These are phyloP conservation scores for Puya raimondii DNA, from an alignment of 176 grass and related monocot genomes.

Conservation along the genomic window DNA sequence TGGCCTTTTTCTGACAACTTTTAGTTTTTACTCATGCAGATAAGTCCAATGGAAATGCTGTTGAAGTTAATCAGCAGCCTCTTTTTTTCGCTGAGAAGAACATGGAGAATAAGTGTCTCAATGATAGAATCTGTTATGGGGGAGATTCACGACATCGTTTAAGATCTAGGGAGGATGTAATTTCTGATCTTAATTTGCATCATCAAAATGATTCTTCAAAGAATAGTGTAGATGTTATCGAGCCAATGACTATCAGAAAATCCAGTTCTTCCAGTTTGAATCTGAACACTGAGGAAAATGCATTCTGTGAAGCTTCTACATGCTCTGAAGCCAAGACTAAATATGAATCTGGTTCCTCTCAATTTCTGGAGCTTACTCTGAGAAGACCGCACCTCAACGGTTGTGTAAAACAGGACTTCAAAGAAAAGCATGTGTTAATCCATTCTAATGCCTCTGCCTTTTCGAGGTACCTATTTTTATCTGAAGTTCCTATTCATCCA, in stretches of 20 bases:
- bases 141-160: constrained; percentile 27
- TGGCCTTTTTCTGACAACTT: constrained; percentile 10
- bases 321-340: constrained; percentile 24
- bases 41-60: constrained; percentile 23
- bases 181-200: constrained; percentile 32
- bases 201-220: constrained; percentile 29
- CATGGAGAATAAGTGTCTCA: constrained; percentile 17
- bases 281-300: constrained; percentile 24
- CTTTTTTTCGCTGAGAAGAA: constrained; percentile 26
- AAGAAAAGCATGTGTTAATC: constrained; percentile 61
- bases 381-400: constrained; percentile 31
- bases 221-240: constrained; percentile 27
- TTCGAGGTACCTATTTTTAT: constrained; percentile 46
- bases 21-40: constrained; percentile 37
- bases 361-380: constrained; percentile 24
- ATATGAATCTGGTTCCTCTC: constrained; percentile 35
- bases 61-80: constrained; percentile 14
- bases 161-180: neutral
- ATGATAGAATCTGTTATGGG: constrained; percentile 28
- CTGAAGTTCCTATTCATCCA: neutral
- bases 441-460: constrained; percentile 89
- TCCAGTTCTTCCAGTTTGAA: constrained; percentile 27
- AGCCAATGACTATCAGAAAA: constrained; percentile 29
- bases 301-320: constrained; percentile 28
- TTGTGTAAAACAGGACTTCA: constrained; percentile 29